Evolutionary conservation across 2,329 filamentous ascomycete species (phyloP), one percentile per base, ranked within the genome.

Genomic region (Arachnomyces sp.): DNA sequence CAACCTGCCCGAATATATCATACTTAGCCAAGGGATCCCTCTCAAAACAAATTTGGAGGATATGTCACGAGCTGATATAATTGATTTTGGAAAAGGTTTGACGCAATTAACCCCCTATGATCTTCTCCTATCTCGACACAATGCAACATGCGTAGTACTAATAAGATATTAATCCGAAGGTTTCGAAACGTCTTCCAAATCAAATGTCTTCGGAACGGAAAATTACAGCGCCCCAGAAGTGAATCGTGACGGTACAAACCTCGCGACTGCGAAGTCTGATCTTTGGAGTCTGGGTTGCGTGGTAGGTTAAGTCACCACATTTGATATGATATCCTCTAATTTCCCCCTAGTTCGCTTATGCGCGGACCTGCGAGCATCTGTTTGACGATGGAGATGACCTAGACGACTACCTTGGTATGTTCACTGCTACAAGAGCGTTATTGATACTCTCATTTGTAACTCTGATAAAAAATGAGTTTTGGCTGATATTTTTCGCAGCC

Each of bases 81-180:
- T 46, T 17, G 44, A 46, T 29, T 46, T 44, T 40, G 44, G 44
- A 8, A 34, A 44, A 38, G 44, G 38, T 43, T 37, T 20, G 9
- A 30, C 31, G 13, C 7, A 13, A 8, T 14, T 8, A 33, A 33
- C 9, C 31, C 20, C 20, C 5, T 25, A 25, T 25, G 5, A 25
- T 25, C 9, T 25, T 5, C 20, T 9, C 9, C 9, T 9, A 9
- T 25, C 9, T 25, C 20, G 20, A 5, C 9, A 5, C 20, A 5
- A 5, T 25, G 20, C n/a, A n/a, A n/a, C n/a, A 25, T 9, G 20
- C 20, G 20, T 31, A 12, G 11, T 39, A 39, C 30, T 39, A 32
- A 39, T 18, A 39, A 7, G 36, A 5, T 13, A 7, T 18, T 39
- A 32, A 16, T 25, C 31, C 30, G n/a, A 33, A 39, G 37, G 30